These are phyloP conservation scores for Chaetomium sp. DNA, from an alignment of 2,329 filamentous ascomycete genomes.

Conservation along the genomic window DNA sequence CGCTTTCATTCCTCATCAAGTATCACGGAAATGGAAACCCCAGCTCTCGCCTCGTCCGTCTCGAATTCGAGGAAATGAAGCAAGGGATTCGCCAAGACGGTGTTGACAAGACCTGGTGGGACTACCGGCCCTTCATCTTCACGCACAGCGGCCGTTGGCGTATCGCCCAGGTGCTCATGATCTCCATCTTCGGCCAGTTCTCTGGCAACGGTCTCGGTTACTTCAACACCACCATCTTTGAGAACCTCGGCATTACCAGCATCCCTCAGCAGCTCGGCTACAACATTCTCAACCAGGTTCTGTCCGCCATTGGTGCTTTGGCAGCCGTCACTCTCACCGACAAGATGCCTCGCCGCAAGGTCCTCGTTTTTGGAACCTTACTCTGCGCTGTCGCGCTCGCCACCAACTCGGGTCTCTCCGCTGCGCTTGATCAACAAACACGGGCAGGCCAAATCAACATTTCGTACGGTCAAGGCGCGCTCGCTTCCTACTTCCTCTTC, in stretches of 20 bases:
- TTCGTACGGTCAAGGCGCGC: slow-evolving; percentile 36
- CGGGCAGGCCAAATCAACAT: slow-evolving; percentile 26
- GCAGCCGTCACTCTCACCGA: slow-evolving; percentile 39
- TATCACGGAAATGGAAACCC: slow-evolving; percentile 39
- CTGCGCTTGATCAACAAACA: slow-evolving; percentile 28
- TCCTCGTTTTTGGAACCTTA: slow-evolving; percentile 39
- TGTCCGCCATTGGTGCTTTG: slow-evolving; percentile 40
- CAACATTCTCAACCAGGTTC: slow-evolving; percentile 41
- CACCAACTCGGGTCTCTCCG: slow-evolving; percentile 40
- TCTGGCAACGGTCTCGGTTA: slow-evolving; percentile 46
- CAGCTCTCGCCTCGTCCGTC: slow-evolving; percentile 33
- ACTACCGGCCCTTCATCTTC: slow-evolving; percentile 40
- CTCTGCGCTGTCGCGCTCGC: slow-evolving; percentile 37
- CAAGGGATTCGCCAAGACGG: slow-evolving; percentile 39
- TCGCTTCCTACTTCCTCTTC: slow-evolving; percentile 45
- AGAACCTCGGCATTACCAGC: slow-evolving; percentile 32
- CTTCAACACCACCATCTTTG: slow-evolving; percentile 44
- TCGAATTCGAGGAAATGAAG: slow-evolving; percentile 38
- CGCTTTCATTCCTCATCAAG: slow-evolving; percentile 35
- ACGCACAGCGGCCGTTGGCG: slow-evolving; percentile 43
- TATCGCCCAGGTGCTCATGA: slow-evolving; percentile 43
- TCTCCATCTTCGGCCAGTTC: slow-evolving; percentile 45
- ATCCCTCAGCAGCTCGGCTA: slow-evolving; percentile 37
- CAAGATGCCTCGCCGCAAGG: slow-evolving; percentile 40
- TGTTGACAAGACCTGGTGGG: slow-evolving; percentile 42